phyloP scores from a whole-genome alignment of 176 grass and related monocot species.

The Sorghum bicolor region Sorghum_bicolor_NCBIv3 NC_012877.2:3850001-3850500 shows the following conservation, averaged over 20 bases:
- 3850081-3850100: constrained; percentile 2
- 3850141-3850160: constrained; percentile 19
- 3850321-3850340: background rate
- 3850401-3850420: constrained; percentile 72
- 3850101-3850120: background rate
- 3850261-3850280: constrained; percentile 85
- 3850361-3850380: background rate
- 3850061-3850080: background rate
- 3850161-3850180: constrained; percentile 80
- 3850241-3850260: constrained; percentile 82
- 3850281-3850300: constrained; percentile 40
- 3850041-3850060: background rate
- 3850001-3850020: background rate
- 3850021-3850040: background rate
- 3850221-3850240: constrained; percentile 66
- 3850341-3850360: background rate
- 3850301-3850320: constrained; percentile 1
- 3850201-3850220: constrained; percentile 65
- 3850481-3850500: constrained; percentile 76
- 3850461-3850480: constrained; percentile 78
- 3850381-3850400: constrained; percentile 66
- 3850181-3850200: constrained; percentile 78
- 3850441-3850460: constrained; percentile 87
- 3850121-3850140: background rate
- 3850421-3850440: constrained; percentile 74